Percentiles rank a stretch among this genome's conserved stretches.
These are phyloP conservation scores for Lobulomyces angularis DNA, from an alignment of 192 early-diverging fungal species.

Conservation along the genomic window DNA sequence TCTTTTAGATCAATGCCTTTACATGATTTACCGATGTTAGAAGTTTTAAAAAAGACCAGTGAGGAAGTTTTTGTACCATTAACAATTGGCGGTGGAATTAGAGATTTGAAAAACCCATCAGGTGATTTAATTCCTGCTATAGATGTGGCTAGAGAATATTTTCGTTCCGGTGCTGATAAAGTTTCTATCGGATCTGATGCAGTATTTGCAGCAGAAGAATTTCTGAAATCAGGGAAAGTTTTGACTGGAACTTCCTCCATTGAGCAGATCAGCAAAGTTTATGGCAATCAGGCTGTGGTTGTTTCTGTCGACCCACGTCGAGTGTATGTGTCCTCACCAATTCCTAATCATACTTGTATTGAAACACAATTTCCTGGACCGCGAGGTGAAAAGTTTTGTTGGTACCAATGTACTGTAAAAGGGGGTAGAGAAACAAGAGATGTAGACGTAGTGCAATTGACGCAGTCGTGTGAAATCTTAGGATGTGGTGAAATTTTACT, in stretches of 20 bases:
- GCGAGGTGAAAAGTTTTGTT: conserved; percentile 86
- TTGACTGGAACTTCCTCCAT: conserved; percentile 69
- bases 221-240: conserved; percentile 36
- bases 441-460: conserved; percentile 84
- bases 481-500: conserved; percentile 96
- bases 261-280: conserved; percentile 84
- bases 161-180: conserved; percentile 97
- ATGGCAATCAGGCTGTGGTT: conserved; percentile 97
- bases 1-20: conserved; percentile 89
- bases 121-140: conserved; percentile 59
- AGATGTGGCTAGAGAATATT: conserved; percentile 98
- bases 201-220: conserved; percentile 92
- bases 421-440: conserved; percentile 94
- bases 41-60: conserved; percentile 75
- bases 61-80: conserved; percentile 96
- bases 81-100: conserved; percentile 97
- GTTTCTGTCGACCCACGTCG: conserved; percentile 94
- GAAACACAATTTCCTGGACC: conserved; percentile 64
- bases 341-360: conserved; percentile 64
- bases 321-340: conserved; percentile 75
- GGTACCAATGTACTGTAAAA: conserved; percentile 99
- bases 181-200: conserved; percentile 99
- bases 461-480: conserved; percentile 70
- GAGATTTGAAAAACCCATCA: conserved; percentile 71
- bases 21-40: conserved; percentile 86